These are phyloP conservation scores for Populus ilicifolia DNA, from an alignment of 345 rosid species.

Conservation along the genomic window DNA sequence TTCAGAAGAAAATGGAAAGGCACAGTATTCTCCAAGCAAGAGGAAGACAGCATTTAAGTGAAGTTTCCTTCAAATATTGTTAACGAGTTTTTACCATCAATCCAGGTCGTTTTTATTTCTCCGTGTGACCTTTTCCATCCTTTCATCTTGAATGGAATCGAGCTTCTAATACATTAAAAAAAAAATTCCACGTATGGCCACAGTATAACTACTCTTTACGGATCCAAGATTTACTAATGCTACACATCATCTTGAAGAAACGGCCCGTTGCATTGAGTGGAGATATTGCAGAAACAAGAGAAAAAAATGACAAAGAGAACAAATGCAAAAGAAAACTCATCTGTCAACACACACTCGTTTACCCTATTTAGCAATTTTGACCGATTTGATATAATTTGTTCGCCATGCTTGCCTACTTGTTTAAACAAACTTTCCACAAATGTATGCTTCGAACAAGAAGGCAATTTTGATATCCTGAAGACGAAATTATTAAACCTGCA, in stretches of 20 bases:
- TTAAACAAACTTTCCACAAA: slow-evolving; percentile 38
- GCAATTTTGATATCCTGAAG: slow-evolving; percentile 31
- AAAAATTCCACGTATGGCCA: not conserved
- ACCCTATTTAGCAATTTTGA: slow-evolving; percentile 56
- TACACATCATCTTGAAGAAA: not conserved
- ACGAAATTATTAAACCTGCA: slow-evolving; percentile 44
- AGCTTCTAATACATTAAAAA: not conserved
- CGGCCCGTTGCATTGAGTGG: not conserved
- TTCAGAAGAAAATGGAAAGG: not conserved
- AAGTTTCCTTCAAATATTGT: not conserved
- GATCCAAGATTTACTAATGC: not conserved
- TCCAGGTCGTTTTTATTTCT: not conserved
- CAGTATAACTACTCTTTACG: not conserved
- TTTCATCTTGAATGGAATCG: not conserved
- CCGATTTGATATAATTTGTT: slow-evolving; percentile 34
- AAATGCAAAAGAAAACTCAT: not conserved
- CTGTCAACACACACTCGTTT: not conserved
- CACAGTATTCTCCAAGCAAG: not conserved
- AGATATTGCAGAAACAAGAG: not conserved
- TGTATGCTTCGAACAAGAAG: slow-evolving; percentile 49
- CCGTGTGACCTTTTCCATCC: not conserved
- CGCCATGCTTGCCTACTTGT: slow-evolving; percentile 32
- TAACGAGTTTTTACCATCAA: not conserved
- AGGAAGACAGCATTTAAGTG: not conserved
- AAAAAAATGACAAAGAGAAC: not conserved